These are phyloP conservation scores for Fusarium lateritium DNA, from an alignment of 2,329 filamentous ascomycete genomes.

Conservation along the genomic window DNA sequence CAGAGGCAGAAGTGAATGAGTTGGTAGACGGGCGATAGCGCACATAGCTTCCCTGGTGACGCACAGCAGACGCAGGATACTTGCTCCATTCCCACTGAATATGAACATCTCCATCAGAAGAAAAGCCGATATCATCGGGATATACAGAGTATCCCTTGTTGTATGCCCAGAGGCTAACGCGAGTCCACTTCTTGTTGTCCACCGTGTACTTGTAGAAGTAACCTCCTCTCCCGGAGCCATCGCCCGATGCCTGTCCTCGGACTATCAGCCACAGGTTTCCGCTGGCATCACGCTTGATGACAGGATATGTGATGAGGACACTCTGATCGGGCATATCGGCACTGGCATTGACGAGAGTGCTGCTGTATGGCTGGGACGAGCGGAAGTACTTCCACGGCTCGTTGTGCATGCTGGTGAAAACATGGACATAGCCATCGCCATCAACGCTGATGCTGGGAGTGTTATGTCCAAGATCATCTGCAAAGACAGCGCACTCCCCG, in stretches of 20 bases:
- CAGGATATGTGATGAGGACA: constrained; percentile 30
- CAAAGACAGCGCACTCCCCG: constrained; percentile 42
- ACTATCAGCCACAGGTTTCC: constrained; percentile 28
- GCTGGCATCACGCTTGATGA: constrained; percentile 21
- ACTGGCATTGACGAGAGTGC: constrained; percentile 40
- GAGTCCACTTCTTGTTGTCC: constrained; percentile 3
- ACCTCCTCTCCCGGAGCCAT: constrained; percentile 13
- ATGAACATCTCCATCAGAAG: constrained; percentile 47
- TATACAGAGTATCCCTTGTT: constrained; percentile 46
- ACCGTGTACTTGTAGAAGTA: constrained; percentile 33
- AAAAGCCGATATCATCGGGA: constrained; percentile 48
- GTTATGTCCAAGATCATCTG: constrained; percentile 47
- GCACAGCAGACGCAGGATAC: constrained; percentile 45
- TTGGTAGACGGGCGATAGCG: constrained; percentile 45
- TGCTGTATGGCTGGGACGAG: constrained; percentile 39
- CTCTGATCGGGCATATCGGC: constrained; percentile 42
- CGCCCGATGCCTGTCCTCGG: constrained; percentile 24
- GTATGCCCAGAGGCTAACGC: constrained; percentile 38
- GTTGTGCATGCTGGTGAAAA: constrained; percentile 51
- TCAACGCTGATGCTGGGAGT: constrained; percentile 22
- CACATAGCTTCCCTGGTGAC: constrained; percentile 48
- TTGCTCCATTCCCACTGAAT: constrained; percentile 50
- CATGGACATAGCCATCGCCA: constrained; percentile 48
- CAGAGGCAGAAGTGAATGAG: constrained; percentile 34
- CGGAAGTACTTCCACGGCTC: constrained; percentile 48